Conservation (phyloP, 345 rosid species). For the Cardamine resedifolia region DNA sequence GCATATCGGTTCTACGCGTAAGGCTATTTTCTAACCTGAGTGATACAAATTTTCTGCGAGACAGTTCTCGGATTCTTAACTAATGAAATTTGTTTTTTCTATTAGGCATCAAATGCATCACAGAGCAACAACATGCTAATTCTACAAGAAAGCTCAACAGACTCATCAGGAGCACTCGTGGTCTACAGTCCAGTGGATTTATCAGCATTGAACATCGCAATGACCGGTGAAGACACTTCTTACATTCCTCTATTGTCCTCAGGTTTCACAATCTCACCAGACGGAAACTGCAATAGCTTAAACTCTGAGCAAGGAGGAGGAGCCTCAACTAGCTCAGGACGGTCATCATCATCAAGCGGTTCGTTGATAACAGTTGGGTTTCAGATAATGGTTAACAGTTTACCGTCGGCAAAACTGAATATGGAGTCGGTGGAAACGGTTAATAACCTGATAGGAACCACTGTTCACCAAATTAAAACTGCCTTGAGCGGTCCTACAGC, state of each 20-base stretch:
- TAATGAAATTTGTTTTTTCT: not conserved
- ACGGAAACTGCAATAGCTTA: conserved; percentile 37
- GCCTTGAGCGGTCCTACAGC: conserved; percentile 76
- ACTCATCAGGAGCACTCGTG: conserved; percentile 78
- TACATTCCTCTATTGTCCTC: conserved; percentile 90
- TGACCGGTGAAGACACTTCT: conserved; percentile 93
- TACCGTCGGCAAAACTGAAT: conserved; percentile 86
- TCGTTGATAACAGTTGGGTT: conserved; percentile 86
- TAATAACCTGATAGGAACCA: conserved; percentile 79
- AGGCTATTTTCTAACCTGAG: conserved; percentile 14
- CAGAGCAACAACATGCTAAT: conserved; percentile 85
- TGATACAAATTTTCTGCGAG: not conserved
- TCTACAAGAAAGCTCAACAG: conserved; percentile 93
- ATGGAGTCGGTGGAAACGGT: conserved; percentile 93
- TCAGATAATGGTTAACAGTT: conserved; percentile 86
- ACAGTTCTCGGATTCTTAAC: not conserved
- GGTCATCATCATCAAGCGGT: conserved; percentile 47
- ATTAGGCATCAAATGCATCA: conserved; percentile 69
- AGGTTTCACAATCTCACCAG: conserved; percentile 80
- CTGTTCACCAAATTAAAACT: conserved; percentile 89
- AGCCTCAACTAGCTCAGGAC: conserved; percentile 71
- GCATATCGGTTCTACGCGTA: conserved; percentile 93
- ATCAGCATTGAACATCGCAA: conserved; percentile 77
- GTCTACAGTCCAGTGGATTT: conserved; percentile 90
- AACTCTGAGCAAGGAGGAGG: conserved; percentile 44